Evolutionary conservation across 2,329 filamentous ascomycete genomes (phyloP).

Genomic region (Stachybotrys chlorohalonatus): DNA sequence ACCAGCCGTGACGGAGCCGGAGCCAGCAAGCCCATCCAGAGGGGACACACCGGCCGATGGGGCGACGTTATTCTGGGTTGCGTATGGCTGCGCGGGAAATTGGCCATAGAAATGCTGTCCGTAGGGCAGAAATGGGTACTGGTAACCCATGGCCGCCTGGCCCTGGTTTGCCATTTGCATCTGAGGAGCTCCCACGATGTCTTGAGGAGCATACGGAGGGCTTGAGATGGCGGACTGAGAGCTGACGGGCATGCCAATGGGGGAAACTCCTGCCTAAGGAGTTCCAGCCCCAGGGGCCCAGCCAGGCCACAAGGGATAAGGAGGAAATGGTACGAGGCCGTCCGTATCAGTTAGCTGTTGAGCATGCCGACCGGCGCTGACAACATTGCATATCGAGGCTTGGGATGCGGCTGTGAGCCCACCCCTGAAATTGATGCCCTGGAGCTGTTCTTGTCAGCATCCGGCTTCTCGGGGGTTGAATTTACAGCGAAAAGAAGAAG

Average conservation of each 20-base stretch:
- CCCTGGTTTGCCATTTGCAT: background rate
- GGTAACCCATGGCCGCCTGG: background rate
- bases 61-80: background rate
- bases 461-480: background rate
- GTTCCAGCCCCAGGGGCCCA: slow-evolving; percentile 1
- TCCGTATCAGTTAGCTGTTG: background rate
- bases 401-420: background rate
- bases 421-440: background rate
- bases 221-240: background rate
- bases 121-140: background rate
- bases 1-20: background rate
- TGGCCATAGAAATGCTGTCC: background rate
- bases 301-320: slow-evolving; percentile 7
- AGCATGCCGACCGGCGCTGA: background rate
- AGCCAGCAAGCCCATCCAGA: background rate
- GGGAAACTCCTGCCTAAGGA: slow-evolving; percentile 15
- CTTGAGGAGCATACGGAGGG: background rate
- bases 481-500: background rate
- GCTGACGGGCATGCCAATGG: background rate
- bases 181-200: background rate
- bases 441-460: background rate
- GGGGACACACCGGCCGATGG: background rate
- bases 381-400: background rate
- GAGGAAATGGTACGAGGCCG: slow-evolving; percentile 3
- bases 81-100: background rate